Percentiles rank a stretch among this genome's conserved stretches.
phyloP scores from a whole-genome alignment of 495 filamentous ascomycete genomes.

The Lasiosphaeria miniovina region DNA sequence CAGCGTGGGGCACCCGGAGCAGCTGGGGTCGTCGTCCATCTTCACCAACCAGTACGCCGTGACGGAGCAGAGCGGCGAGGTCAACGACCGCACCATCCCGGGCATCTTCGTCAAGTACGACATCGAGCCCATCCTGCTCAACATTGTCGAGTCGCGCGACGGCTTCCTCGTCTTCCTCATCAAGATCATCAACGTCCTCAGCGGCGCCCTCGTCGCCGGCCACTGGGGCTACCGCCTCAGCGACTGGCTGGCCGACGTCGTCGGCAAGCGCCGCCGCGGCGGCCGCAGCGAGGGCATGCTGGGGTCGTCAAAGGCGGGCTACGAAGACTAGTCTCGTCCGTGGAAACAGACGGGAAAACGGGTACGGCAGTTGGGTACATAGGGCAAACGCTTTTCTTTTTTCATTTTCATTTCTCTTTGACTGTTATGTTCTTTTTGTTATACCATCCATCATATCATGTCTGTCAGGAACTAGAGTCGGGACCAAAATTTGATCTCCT shows the following conservation, averaged over 20 bases:
- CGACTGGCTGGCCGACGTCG: conserved; percentile 50
- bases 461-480: no score
- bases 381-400: no score
- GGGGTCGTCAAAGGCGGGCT: conserved; percentile 17
- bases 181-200: conserved; percentile 63
- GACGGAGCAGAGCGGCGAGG: conserved; percentile 69
- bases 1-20: conserved; percentile 51
- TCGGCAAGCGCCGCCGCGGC: conserved; percentile 46
- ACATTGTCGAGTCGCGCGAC: conserved; percentile 77
- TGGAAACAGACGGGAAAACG: no score
- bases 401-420: no score
- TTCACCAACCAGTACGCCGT: conserved; percentile 98
- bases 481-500: no score
- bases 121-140: conserved; percentile 91
- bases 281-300: conserved; percentile 58
- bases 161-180: conserved; percentile 71
- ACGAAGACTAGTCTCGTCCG: background rate
- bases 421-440: no score
- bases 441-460: no score
- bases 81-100: conserved; percentile 70
- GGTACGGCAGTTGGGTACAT: no score
- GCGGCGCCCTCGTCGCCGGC: conserved; percentile 58
- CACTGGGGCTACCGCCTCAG: conserved; percentile 58
- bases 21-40: conserved; percentile 49
- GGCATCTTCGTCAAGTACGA: conserved; percentile 99